Conservation (phyloP, 352 stramenopile genomes). For the Pythium phragmiticola region DNA sequence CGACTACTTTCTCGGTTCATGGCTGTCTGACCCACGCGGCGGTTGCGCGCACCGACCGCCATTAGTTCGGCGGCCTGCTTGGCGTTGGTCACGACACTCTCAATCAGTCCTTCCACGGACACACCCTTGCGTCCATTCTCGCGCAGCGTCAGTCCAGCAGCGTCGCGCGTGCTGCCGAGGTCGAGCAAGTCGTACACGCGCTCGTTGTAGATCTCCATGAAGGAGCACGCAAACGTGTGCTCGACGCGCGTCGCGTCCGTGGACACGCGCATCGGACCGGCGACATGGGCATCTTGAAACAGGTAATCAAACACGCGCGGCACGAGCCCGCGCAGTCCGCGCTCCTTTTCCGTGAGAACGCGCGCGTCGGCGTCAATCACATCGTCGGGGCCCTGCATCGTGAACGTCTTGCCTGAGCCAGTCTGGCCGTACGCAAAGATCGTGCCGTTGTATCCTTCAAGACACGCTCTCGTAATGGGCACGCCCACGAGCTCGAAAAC, state of each 20-base stretch:
- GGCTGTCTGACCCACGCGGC: conserved; percentile 73
- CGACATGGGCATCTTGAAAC: conserved; percentile 47
- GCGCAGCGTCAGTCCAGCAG: conserved; percentile 56
- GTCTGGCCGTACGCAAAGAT: conserved; percentile 89
- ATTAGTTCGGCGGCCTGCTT: conserved; percentile 75
- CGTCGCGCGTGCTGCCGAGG: conserved; percentile 48
- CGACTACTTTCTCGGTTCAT: conserved; percentile 88
- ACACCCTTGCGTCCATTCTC: conserved; percentile 77
- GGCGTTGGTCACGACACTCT: conserved; percentile 66
- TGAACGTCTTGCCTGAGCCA: conserved; percentile 84
- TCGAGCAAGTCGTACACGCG: conserved; percentile 92
- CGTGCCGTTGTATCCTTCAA: conserved; percentile 84
- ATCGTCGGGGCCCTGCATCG: conserved; percentile 80
- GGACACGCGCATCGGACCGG: conserved; percentile 10
- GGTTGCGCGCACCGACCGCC: conserved; percentile 70
- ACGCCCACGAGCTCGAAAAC: conserved; percentile 88
- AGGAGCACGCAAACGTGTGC: conserved; percentile 82
- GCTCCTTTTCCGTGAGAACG: conserved; percentile 32
- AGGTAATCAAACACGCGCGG: conserved; percentile 83
- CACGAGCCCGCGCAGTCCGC: conserved; percentile 60
- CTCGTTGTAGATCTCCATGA: conserved; percentile 96
- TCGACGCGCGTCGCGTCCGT: conserved; percentile 34
- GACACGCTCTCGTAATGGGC: conserved; percentile 77
- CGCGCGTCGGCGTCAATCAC: conserved; percentile 48
- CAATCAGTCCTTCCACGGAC: conserved; percentile 72